Evolutionary conservation across 1,284 basidiomycete species (phyloP).

Genomic region (Apiotrichum veenhuisii): DNA sequence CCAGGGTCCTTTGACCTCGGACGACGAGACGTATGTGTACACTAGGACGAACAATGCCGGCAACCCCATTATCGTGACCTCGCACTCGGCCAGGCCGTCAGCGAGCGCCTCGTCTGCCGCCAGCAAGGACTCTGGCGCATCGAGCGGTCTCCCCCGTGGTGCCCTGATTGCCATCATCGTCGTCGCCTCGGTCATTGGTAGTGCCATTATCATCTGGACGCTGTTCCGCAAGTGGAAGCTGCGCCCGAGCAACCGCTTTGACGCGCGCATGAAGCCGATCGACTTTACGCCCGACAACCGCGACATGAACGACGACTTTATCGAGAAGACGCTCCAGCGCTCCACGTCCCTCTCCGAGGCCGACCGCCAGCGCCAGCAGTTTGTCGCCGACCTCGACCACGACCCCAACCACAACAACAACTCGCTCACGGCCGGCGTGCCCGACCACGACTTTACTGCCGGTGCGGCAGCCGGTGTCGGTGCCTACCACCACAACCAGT

Average conservation of each 20-base stretch:
- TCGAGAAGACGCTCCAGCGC: constrained; percentile 44
- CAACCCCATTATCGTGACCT: not conserved
- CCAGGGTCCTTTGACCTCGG: not conserved
- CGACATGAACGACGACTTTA: constrained; percentile 24
- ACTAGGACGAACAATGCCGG: too few relatives aligned
- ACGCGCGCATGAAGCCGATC: constrained; percentile 58
- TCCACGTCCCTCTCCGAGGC: constrained; percentile 34
- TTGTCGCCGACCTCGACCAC: constrained; percentile 39
- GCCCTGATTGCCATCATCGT: constrained; percentile 69
- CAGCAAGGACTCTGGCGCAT: constrained; percentile 19
- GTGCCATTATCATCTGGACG: constrained; percentile 70
- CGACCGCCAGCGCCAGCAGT: constrained; percentile 39
- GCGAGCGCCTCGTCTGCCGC: constrained; percentile 8
- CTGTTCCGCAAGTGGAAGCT: constrained; percentile 89
- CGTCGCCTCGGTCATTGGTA: constrained; percentile 65
- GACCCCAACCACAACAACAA: constrained; percentile 16
- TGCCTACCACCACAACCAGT: constrained; percentile 23
- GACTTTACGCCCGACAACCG: constrained; percentile 71
- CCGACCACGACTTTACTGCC: constrained; percentile 72
- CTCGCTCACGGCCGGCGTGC: constrained; percentile 33
- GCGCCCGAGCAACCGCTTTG: constrained; percentile 70
- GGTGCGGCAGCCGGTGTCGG: constrained; percentile 45
- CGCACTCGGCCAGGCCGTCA: not conserved
- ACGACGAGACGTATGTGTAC: not conserved
- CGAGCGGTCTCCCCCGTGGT: constrained; percentile 51